A percentile compares a stretch with the other conserved stretches of the same genome.
phyloP scores from a whole-genome alignment of 768 basidiomycete genomes.

The Leccinum subtestaceum region DNA sequence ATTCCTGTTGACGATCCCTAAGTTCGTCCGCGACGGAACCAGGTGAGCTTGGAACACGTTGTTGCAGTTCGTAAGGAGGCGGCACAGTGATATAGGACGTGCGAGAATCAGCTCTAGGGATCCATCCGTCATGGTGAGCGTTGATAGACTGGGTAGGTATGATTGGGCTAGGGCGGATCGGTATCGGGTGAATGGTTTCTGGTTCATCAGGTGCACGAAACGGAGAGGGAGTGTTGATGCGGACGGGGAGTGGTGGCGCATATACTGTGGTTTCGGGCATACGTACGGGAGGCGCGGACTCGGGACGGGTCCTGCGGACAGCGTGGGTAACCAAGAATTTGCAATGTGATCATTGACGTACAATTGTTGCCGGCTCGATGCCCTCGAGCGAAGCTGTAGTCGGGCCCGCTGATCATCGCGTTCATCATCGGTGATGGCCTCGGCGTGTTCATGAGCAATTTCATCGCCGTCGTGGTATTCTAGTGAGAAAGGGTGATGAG shows the following conservation, averaged over 20 bases:
- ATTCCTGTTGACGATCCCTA: constrained; percentile 9
- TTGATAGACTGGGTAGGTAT: constrained; percentile 5
- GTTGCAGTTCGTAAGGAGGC: constrained; percentile 20
- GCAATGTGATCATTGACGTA: constrained; percentile 19
- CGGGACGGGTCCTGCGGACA: constrained; percentile 24
- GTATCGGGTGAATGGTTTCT: constrained; percentile 30
- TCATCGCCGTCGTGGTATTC: constrained; percentile 19
- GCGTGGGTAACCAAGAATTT: constrained; percentile 10
- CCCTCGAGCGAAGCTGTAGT: constrained; percentile 12
- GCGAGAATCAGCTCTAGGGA: constrained; percentile 29
- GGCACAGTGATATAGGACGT: constrained; percentile 23
- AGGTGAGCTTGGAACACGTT: constrained; percentile 15
- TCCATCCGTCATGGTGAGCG: constrained; percentile 27
- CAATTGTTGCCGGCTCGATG: constrained; percentile 19
- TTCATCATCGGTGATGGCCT: constrained; percentile 21
- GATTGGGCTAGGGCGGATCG: constrained; percentile 23
- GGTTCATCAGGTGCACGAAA: constrained; percentile 12
- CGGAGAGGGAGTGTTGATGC: constrained; percentile 17
- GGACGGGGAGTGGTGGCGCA: constrained; percentile 21
- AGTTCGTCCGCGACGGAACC: constrained; percentile 13
- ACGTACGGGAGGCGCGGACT: constrained; percentile 29
- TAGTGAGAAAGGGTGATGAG: constrained; percentile 9
- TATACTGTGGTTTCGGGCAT: constrained; percentile 13
- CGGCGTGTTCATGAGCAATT: constrained; percentile 7
- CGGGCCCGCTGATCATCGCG: constrained; percentile 17